phyloP scores from a whole-genome alignment of 2,329 filamentous ascomycete species.

The Ophiostoma montium region DNA sequence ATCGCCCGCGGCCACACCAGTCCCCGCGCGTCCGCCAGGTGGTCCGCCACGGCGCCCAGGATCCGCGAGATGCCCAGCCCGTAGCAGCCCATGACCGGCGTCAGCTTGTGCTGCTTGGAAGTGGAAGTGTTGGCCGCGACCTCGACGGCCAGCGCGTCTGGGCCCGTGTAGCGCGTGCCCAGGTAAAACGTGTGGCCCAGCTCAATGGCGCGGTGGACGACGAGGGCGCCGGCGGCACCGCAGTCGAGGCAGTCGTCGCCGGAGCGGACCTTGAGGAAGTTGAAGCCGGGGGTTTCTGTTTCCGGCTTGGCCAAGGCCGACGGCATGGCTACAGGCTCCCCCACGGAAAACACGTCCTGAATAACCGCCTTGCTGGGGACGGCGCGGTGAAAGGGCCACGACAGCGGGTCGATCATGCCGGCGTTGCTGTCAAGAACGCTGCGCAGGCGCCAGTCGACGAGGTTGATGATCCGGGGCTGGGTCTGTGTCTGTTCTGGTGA shows the following conservation, averaged over 20 bases:
- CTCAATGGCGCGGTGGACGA: slow-evolving; percentile 63
- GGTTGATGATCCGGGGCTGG: slow-evolving; percentile 19
- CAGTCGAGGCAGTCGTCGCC: slow-evolving; percentile 67
- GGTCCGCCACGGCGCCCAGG: slow-evolving; percentile 71
- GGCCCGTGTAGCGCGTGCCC: slow-evolving; percentile 65
- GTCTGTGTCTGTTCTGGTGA: slow-evolving; percentile 5
- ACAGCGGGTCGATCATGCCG: not conserved
- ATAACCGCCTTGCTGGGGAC: not conserved
- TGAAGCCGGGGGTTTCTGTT: slow-evolving; percentile 31
- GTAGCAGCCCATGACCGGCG: slow-evolving; percentile 82
- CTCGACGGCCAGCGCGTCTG: slow-evolving; percentile 49
- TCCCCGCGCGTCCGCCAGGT: slow-evolving; percentile 55
- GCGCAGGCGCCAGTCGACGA: slow-evolving; percentile 24
- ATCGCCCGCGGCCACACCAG: slow-evolving; percentile 81
- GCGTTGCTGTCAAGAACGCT: not conserved
- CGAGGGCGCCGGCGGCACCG: slow-evolving; percentile 39
- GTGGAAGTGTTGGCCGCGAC: slow-evolving; percentile 11
- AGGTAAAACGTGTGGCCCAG: slow-evolving; percentile 92
- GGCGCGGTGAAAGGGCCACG: slow-evolving; percentile 3
- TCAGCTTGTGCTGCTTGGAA: too few species aligned
- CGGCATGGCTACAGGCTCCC: not conserved
- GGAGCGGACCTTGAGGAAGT: slow-evolving; percentile 49
- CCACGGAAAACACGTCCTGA: not conserved
- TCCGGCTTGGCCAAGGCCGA: too few species aligned
- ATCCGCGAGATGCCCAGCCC: slow-evolving; percentile 89